phyloP scores from a whole-genome alignment of 1,284 basidiomycete genomes.

The Papiliotrema flavescens region DNA sequence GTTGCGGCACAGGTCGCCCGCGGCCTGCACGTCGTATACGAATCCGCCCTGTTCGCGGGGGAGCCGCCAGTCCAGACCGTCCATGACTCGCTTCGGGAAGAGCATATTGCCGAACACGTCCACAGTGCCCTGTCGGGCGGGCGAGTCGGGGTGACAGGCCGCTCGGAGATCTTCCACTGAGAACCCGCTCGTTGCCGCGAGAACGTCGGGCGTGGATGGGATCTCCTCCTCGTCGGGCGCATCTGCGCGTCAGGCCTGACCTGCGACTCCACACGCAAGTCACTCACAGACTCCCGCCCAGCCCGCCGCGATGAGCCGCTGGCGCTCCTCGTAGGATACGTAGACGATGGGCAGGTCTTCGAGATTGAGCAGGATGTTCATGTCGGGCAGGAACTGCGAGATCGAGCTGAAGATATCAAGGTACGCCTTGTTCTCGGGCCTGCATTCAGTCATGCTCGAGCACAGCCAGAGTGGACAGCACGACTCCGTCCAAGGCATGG shows the following conservation, averaged over 20 bases:
- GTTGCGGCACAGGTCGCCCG: constrained; percentile 5
- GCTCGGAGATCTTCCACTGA: neutral
- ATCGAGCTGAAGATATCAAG: neutral
- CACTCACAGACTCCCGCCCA: neutral
- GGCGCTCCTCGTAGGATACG: neutral
- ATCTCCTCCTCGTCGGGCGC: constrained; percentile 3
- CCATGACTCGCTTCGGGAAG: neutral
- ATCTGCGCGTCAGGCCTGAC: neutral
- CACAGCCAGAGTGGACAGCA: neutral
- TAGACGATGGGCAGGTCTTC: neutral
- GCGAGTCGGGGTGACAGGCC: constrained; percentile 1
- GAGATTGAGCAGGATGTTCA: constrained; percentile 3
- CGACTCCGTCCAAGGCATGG: neutral
- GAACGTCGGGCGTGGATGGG: neutral
- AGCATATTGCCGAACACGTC: neutral
- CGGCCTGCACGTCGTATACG: neutral
- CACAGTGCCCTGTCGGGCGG: neutral
- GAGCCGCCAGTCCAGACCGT: neutral
- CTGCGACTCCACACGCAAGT: neutral
- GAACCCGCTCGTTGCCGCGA: neutral
- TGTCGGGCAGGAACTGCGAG: neutral
- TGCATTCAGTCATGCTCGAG: neutral
- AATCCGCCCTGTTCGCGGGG: neutral
- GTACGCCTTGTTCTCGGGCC: neutral
- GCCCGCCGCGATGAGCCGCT: constrained; percentile 1